Evolutionary conservation across 805 yeast species (phyloP).

Genomic region (Allodekkera sacchari): DNA sequence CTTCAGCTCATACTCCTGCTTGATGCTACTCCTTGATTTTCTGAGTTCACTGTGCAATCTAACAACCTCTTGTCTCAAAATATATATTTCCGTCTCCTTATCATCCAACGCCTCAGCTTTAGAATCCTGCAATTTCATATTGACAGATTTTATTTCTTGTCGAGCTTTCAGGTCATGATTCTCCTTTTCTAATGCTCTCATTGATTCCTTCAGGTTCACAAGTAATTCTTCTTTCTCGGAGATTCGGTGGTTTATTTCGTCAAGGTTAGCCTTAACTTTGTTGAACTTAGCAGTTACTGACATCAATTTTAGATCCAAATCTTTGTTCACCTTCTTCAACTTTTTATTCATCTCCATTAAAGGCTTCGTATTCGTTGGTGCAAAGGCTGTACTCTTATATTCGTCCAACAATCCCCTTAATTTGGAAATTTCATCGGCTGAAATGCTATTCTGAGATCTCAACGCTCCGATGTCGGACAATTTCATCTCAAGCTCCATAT

Average conservation of each 20-base stretch:
- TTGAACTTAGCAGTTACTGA: no score
- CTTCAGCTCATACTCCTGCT: background rate
- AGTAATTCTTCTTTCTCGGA: background rate
- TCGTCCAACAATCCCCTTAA: no score
- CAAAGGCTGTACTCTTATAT: no score
- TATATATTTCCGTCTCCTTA: background rate
- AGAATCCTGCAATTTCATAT: background rate
- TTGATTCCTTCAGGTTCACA: background rate
- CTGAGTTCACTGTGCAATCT: background rate
- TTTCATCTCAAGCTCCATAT: slow-evolving; percentile 14
- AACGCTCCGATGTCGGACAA: background rate
- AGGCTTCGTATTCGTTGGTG: no score
- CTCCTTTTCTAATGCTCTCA: background rate
- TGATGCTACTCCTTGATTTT: background rate
- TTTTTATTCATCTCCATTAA: background rate
- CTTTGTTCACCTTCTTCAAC: background rate
- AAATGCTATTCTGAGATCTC: slow-evolving; percentile 5
- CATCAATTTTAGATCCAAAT: no score
- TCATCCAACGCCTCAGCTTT: background rate
- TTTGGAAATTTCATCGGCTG: background rate
- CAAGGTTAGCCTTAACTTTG: background rate
- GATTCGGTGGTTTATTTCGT: background rate
- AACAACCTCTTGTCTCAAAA: slow-evolving; percentile 1
- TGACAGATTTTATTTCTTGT: background rate
- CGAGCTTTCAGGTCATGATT: background rate